These are phyloP conservation scores for Penicillium tannophilum DNA, from an alignment of 495 filamentous ascomycete genomes.

Conservation along the genomic window DNA sequence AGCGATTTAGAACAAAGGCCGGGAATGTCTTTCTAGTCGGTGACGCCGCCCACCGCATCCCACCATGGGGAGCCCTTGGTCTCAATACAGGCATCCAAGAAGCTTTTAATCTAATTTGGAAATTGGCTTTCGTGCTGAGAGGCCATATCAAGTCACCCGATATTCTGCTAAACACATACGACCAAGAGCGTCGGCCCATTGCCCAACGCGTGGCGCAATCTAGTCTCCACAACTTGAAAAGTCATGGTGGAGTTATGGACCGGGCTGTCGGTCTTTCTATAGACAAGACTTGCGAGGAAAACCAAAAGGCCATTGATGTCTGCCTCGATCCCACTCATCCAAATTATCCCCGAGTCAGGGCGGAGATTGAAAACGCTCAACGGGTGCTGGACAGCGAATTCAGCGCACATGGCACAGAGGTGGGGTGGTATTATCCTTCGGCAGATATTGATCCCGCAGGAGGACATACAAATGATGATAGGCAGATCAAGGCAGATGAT, in stretches of 20 bases:
- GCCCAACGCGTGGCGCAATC: slow-evolving; percentile 15
- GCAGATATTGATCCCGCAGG: no score
- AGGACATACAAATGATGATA: no score
- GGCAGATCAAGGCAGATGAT: not conserved
- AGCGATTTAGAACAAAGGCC: slow-evolving; percentile 14
- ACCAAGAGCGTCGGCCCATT: slow-evolving; percentile 32
- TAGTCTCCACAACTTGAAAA: slow-evolving; percentile 12
- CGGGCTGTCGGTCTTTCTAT: slow-evolving; percentile 9
- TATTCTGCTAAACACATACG: slow-evolving; percentile 28
- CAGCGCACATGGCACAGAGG: slow-evolving; percentile 9
- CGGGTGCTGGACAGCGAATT: slow-evolving; percentile 13
- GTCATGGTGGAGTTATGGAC: slow-evolving; percentile 12
- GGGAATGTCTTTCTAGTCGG: slow-evolving; percentile 51
- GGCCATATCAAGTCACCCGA: not conserved
- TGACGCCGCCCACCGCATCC: slow-evolving; percentile 55
- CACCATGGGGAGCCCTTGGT: slow-evolving; percentile 51
- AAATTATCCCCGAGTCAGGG: slow-evolving; percentile 1
- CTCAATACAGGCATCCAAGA: slow-evolving; percentile 56
- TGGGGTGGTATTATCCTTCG: slow-evolving; percentile 13
- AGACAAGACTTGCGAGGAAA: not conserved
- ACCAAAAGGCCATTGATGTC: slow-evolving; percentile 6
- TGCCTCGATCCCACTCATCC: slow-evolving; percentile 1
- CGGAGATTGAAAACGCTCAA: slow-evolving; percentile 4
- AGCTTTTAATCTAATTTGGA: slow-evolving; percentile 54
- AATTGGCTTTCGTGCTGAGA: slow-evolving; percentile 40